phyloP scores from a whole-genome alignment of 129 eudicot genomes.

The Helianthus annuus region HanXRQr2.0-SUNRISE NC_035441.2:81762943-81763442 shows the following conservation, averaged over 20 bases:
- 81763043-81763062: not conserved
- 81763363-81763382: too few relatives aligned
- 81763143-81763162: not conserved
- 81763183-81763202: not conserved
- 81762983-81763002: not conserved
- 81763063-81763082: not conserved
- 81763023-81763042: not conserved
- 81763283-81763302: not conserved
- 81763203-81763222: not conserved
- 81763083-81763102: not conserved
- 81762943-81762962: not conserved
- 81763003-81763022: slow-evolving; percentile 5
- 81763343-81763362: too few relatives aligned
- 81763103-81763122: not conserved
- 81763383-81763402: too few relatives aligned
- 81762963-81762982: slow-evolving; percentile 19
- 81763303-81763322: too few relatives aligned
- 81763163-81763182: not conserved
- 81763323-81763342: not conserved
- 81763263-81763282: too few relatives aligned
- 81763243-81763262: not conserved
- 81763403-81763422: too few relatives aligned
- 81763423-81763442: too few relatives aligned
- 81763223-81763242: not conserved
- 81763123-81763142: not conserved